A percentile compares a stretch with the other conserved stretches of the same genome.
phyloP scores from a whole-genome alignment of 1,139 yeast genomes.

The Diutina mesorugosa region DNA sequence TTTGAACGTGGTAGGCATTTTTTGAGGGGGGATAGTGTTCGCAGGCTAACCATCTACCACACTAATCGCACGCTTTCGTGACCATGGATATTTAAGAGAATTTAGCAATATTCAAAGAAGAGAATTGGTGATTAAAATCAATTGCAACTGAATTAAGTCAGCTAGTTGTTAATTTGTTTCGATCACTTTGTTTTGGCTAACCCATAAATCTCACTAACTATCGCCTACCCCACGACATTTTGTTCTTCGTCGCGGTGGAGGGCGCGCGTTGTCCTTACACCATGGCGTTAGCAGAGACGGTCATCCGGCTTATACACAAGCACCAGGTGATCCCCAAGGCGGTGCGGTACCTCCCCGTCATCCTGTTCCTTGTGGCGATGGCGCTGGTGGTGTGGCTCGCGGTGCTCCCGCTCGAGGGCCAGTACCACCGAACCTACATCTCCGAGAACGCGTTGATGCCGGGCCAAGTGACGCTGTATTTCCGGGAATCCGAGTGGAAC shows the following conservation, averaged over 20 bases:
- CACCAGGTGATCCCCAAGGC: conserved; percentile 48
- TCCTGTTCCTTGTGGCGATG: conserved; percentile 50
- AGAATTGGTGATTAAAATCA: too few species aligned
- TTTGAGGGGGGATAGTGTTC: not conserved
- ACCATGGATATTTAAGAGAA: too few species aligned
- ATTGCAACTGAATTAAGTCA: too few species aligned
- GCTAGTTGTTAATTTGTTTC: too few species aligned
- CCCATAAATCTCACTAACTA: too few species aligned
- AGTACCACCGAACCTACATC: conserved; percentile 70
- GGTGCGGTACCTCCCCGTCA: conserved; percentile 41
- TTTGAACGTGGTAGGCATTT: not conserved
- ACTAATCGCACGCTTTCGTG: not conserved
- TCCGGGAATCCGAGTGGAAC: conserved; percentile 93
- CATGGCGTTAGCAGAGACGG: conserved; percentile 51
- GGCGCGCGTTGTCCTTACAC: conserved; percentile 2
- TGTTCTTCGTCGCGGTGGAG: not conserved
- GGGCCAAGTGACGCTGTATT: conserved; percentile 85
- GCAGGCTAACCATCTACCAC: not conserved
- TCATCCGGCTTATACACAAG: conserved; percentile 26
- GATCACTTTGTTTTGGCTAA: too few species aligned
- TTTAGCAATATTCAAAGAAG: too few species aligned
- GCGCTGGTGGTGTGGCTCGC: conserved; percentile 57
- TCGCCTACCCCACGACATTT: not conserved
- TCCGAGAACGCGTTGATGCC: conserved; percentile 97
- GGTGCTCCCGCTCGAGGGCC: conserved; percentile 70